A percentile compares a stretch with the other conserved stretches of the same genome.
phyloP scores from a whole-genome alignment of 345 rosid genomes.

The Populus simonii region DNA sequence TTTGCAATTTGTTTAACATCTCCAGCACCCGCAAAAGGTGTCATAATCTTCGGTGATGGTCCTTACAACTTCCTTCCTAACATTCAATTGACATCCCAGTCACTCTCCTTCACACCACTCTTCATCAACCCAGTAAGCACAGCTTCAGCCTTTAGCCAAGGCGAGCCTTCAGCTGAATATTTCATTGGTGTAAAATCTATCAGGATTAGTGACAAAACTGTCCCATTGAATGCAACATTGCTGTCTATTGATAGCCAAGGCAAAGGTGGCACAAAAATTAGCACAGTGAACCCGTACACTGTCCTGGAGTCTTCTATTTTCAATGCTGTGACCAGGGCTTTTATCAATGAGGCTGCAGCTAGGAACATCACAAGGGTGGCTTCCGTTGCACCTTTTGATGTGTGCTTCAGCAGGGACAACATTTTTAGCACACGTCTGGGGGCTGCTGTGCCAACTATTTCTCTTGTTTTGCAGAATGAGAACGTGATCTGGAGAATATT shows the following conservation, averaged over 20 bases:
- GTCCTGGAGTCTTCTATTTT: constrained; percentile 51
- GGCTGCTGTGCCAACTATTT: constrained; percentile 21
- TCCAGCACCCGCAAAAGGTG: constrained; percentile 16
- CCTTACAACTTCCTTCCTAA: constrained; percentile 29
- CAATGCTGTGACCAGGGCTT: constrained; percentile 41
- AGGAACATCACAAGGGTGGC: constrained; percentile 49
- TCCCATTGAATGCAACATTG: constrained; percentile 11
- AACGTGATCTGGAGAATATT: background rate
- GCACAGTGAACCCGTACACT: constrained; percentile 70
- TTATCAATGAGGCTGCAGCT: constrained; percentile 29
- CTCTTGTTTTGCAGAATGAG: constrained; percentile 14
- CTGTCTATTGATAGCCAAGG: constrained; percentile 22
- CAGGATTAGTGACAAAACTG: constrained; percentile 14
- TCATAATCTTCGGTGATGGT: constrained; percentile 30
- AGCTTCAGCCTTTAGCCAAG: constrained; percentile 4
- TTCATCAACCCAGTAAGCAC: constrained; percentile 30
- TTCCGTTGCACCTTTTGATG: constrained; percentile 50
- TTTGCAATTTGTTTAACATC: constrained; percentile 48
- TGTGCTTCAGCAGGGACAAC: constrained; percentile 47
- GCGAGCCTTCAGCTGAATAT: constrained; percentile 29
- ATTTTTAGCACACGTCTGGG: constrained; percentile 34
- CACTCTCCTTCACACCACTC: constrained; percentile 6
- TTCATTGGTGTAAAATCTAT: constrained; percentile 29
- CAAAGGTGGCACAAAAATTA: constrained; percentile 63
- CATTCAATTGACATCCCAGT: constrained; percentile 11